Percentiles rank a stretch among this genome's conserved stretches.
phyloP scores from a whole-genome alignment of 2,329 filamentous ascomycete species.

The Botrytis fragariae region DNA sequence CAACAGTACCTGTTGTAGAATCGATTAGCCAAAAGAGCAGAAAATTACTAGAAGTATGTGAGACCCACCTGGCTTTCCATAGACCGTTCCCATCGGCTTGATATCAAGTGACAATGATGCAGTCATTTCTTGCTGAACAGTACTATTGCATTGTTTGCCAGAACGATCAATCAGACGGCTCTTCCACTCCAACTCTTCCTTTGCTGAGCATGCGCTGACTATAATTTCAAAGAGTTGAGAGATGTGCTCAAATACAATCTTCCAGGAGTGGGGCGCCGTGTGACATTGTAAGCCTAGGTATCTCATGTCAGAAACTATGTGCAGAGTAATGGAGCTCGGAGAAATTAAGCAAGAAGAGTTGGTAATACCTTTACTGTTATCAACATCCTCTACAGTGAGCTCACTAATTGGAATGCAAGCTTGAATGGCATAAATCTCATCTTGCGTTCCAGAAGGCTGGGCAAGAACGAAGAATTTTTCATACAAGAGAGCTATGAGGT shows the following conservation, averaged over 20 bases:
- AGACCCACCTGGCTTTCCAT: constrained; percentile 64
- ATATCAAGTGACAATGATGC: constrained; percentile 68
- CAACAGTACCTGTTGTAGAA: constrained; percentile 51
- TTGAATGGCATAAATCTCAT: constrained; percentile 68
- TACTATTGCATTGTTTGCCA: constrained; percentile 49
- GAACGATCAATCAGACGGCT: constrained; percentile 57
- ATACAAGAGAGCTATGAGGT: constrained; percentile 85
- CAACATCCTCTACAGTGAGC: constrained; percentile 65
- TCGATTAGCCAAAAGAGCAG: neutral
- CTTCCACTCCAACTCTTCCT: constrained; percentile 80
- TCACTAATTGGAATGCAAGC: constrained; percentile 69
- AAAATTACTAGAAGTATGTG: neutral
- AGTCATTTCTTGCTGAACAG: constrained; percentile 50
- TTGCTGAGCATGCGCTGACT: constrained; percentile 78
- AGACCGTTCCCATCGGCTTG: constrained; percentile 70
- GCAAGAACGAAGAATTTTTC: constrained; percentile 76
- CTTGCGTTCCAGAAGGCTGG: constrained; percentile 55
- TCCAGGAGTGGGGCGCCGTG: constrained; percentile 86
- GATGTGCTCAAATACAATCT: constrained; percentile 76
- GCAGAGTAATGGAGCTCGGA: neutral
- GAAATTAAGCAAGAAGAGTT: no score
- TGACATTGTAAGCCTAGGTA: constrained; percentile 77
- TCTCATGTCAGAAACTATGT: neutral
- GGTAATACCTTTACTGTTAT: constrained; percentile 67
- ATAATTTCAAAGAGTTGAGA: constrained; percentile 80